Conservation (phyloP, 345 rosid genomes). For the Hypericum perforatum region DNA sequence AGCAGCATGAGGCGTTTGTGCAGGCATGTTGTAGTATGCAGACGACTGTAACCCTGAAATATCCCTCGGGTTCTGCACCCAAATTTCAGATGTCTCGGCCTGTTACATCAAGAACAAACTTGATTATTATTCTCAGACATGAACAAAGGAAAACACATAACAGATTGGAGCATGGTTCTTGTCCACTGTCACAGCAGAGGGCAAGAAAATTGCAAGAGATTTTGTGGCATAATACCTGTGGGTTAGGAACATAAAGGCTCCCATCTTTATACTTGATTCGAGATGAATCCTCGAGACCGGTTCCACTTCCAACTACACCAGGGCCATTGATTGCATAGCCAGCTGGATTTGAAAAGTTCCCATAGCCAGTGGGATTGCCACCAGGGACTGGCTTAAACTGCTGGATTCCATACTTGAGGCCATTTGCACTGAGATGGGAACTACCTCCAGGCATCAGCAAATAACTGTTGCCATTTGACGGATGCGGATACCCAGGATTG, state of each 20-base stretch:
- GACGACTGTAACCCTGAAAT: conserved; percentile 55
- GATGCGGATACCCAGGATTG: conserved; percentile 74
- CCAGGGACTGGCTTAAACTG: conserved; percentile 72
- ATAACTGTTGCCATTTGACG: conserved; percentile 72
- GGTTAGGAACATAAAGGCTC: conserved; percentile 67
- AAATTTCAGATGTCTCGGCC: conserved; percentile 87
- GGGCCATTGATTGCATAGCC: conserved; percentile 65
- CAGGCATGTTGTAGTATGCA: conserved; percentile 70
- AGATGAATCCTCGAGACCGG: conserved; percentile 78
- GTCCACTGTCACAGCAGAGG: neutral
- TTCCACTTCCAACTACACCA: conserved; percentile 63
- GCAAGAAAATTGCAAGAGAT: neutral
- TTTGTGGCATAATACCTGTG: conserved; percentile 42
- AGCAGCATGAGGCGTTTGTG: conserved; percentile 67
- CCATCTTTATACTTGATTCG: conserved; percentile 79
- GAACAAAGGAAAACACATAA: neutral
- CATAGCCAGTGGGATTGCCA: conserved; percentile 51
- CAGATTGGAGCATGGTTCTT: neutral
- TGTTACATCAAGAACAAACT: conserved; percentile 16
- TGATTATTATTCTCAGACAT: neutral
- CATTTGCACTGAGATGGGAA: conserved; percentile 57
- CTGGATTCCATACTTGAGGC: conserved; percentile 81
- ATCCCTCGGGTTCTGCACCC: conserved; percentile 88
- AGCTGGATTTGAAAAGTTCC: conserved; percentile 41
- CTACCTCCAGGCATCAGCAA: conserved; percentile 83